These are phyloP conservation scores for Ganoderma lingzhi DNA, from an alignment of 1,284 basidiomycete genomes.

Conservation along the genomic window DNA sequence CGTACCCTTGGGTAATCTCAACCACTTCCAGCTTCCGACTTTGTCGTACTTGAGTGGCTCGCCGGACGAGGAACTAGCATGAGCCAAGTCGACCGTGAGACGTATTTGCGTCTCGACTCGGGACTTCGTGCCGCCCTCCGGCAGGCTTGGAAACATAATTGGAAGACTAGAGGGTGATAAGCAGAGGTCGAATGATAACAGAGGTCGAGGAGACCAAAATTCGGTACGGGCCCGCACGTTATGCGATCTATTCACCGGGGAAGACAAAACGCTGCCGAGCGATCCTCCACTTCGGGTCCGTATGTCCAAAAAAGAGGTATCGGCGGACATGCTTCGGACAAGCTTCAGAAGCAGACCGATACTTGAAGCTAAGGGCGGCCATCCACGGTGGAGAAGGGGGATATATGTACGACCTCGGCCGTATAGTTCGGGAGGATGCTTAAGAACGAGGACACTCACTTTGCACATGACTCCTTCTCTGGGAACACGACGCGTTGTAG, in stretches of 20 bases:
- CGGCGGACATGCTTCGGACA: not conserved
- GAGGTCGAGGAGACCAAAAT: not conserved
- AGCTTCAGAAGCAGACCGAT: not conserved
- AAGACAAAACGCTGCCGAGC: not conserved
- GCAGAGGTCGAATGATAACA: no score
- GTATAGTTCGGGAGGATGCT: not conserved
- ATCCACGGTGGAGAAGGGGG: not conserved
- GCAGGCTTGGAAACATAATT: slow-evolving; percentile 86
- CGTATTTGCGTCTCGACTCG: slow-evolving; percentile 94
- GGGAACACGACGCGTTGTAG: slow-evolving; percentile 70
- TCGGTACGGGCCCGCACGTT: not conserved
- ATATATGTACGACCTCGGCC: not conserved
- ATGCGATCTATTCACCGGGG: not conserved
- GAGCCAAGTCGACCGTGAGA: slow-evolving; percentile 79
- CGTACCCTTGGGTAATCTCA: slow-evolving; percentile 80
- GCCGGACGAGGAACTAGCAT: slow-evolving; percentile 63
- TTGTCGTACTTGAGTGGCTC: slow-evolving; percentile 73
- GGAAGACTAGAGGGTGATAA: slow-evolving; percentile 58
- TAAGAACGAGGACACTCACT: slow-evolving; percentile 52
- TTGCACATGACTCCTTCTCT: slow-evolving; percentile 75
- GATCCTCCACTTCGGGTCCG: not conserved
- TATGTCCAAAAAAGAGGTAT: not conserved
- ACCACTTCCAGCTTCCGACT: slow-evolving; percentile 86
- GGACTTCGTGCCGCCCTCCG: slow-evolving; percentile 88
- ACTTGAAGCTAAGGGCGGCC: not conserved